phyloP scores from a whole-genome alignment of 1,139 yeast species.

The Candida albicans region DNA sequence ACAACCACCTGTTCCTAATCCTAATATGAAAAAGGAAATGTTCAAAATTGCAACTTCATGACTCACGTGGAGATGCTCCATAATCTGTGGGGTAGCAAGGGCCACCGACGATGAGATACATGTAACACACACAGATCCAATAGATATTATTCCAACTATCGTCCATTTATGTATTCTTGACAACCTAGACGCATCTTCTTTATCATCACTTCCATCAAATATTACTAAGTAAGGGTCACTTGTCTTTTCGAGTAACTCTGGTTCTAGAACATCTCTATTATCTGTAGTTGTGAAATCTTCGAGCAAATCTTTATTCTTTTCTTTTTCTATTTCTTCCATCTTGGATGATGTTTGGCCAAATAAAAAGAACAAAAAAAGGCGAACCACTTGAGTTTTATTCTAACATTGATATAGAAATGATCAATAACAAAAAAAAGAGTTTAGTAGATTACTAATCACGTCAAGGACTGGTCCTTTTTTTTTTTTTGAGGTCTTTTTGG shows the following conservation, averaged over 20 bases:
- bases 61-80: slow-evolving; percentile 24
- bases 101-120: slow-evolving; percentile 25
- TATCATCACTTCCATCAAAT: slow-evolving; percentile 28
- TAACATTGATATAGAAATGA: too few relatives aligned
- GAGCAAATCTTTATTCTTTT: not conserved
- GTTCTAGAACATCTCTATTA: not conserved
- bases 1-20: slow-evolving; percentile 34
- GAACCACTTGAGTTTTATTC: too few relatives aligned
- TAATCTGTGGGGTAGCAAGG: slow-evolving; percentile 26
- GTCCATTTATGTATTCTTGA: slow-evolving; percentile 29
- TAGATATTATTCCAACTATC: slow-evolving; percentile 25
- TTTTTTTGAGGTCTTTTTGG: too few relatives aligned
- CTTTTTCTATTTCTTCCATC: not conserved
- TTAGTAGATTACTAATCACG: too few relatives aligned
- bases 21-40: slow-evolving; percentile 30
- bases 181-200: slow-evolving; percentile 25
- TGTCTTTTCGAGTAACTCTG: not conserved
- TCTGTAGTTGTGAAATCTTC: not conserved
- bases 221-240: slow-evolving; percentile 18
- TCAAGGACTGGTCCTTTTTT: too few relatives aligned
- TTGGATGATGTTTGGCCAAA: not conserved
- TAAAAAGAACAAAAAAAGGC: not conserved
- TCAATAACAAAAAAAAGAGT: too few relatives aligned
- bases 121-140: slow-evolving; percentile 30
- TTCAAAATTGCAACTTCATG: slow-evolving; percentile 32